These are phyloP conservation scores for Citeromyces hawaiiensis DNA, from an alignment of 1,139 yeast genomes.

Conservation along the genomic window DNA sequence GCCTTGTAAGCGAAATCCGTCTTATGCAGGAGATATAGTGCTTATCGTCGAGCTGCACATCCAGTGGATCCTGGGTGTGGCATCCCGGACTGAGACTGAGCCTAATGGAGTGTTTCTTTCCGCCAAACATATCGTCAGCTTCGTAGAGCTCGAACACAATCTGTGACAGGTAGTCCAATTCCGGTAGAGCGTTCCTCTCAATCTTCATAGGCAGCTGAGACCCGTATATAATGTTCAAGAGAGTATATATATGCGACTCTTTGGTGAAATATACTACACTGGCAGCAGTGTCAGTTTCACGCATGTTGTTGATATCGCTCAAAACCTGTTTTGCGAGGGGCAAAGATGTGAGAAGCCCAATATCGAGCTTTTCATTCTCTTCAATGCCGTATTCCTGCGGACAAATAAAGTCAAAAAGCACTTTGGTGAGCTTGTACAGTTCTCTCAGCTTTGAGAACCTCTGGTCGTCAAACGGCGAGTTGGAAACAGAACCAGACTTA, in stretches of 20 bases:
- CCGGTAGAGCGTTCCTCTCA: conserved; percentile 91
- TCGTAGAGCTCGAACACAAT: conserved; percentile 91
- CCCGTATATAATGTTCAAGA: conserved; percentile 81
- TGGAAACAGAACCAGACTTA: conserved; percentile 11
- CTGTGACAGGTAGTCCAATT: conserved; percentile 89
- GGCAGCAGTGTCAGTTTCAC: conserved; percentile 66
- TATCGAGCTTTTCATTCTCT: conserved; percentile 89
- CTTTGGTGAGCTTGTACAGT: conserved; percentile 79
- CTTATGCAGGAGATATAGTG: conserved; percentile 97
- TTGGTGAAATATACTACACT: conserved; percentile 89
- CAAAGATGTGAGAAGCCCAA: conserved; percentile 85
- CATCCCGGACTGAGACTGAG: conserved; percentile 93
- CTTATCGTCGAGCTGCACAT: conserved; percentile 89
- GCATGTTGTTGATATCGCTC: conserved; percentile 68
- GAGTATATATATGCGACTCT: conserved; percentile 92
- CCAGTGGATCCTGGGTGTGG: conserved; percentile 94
- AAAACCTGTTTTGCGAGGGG: conserved; percentile 88
- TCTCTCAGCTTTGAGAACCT: conserved; percentile 76
- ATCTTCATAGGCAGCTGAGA: conserved; percentile 92
- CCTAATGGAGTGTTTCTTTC: conserved; percentile 78
- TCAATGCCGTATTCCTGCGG: conserved; percentile 98
- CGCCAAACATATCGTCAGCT: conserved; percentile 46
- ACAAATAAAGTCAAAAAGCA: conserved; percentile 90
- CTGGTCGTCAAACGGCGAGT: conserved; percentile 69
- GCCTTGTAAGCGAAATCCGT: conserved; percentile 78